A percentile compares a stretch with the other conserved stretches of the same genome.
Conservation (phyloP, 129 eudicot genomes). For the Smallanthus sonchifolius region DNA sequence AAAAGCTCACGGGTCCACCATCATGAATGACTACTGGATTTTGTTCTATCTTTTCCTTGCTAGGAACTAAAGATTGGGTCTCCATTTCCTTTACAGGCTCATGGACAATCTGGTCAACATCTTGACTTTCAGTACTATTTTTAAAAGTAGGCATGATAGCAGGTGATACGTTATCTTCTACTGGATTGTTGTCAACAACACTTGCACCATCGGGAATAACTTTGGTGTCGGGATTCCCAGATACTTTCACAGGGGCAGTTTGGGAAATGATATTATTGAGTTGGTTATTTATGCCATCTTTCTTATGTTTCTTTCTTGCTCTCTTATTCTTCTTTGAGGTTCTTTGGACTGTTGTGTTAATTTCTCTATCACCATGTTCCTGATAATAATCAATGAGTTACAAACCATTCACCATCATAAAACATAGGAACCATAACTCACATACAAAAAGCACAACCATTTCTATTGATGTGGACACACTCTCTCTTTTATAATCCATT, state of each 20-base stretch:
- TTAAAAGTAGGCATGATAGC: constrained; percentile 23
- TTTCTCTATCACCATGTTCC: constrained; percentile 45
- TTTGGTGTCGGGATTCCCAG: constrained; percentile 19
- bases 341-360: constrained; percentile 37
- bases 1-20: constrained; percentile 29
- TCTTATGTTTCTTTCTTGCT: constrained; percentile 53
- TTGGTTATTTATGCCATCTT: constrained; percentile 23
- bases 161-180: constrained; percentile 18
- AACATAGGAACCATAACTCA: constrained; percentile 26
- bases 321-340: constrained; percentile 59
- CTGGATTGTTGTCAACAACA: constrained; percentile 14
- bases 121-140: constrained; percentile 17
- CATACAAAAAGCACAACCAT: constrained; percentile 52
- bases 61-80: constrained; percentile 20
- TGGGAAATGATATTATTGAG: constrained; percentile 35
- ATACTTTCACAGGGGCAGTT: constrained; percentile 20
- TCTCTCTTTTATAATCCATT: constrained; percentile 32
- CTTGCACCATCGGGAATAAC: constrained; percentile 1
- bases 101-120: constrained; percentile 6
- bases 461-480: constrained; percentile 34
- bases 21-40: constrained; percentile 31
- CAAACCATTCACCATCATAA: constrained; percentile 33
- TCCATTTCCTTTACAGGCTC: constrained; percentile 28
- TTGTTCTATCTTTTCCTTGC: constrained; percentile 36
- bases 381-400: constrained; percentile 53